Conservation (phyloP, 768 basidiomycete genomes). For the Pulveroboletus sp. region DNA sequence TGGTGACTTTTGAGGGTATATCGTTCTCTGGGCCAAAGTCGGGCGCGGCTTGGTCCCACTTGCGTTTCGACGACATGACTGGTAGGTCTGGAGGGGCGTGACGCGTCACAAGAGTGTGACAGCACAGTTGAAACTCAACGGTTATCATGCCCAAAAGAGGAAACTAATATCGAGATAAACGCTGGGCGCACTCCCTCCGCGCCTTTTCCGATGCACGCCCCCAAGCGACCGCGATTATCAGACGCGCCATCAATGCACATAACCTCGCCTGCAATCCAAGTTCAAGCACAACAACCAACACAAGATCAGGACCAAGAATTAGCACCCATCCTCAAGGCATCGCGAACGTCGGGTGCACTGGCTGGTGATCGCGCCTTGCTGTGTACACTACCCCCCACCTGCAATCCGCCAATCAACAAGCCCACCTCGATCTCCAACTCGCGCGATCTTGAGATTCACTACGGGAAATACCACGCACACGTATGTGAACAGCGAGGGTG, state of each 20-base stretch:
- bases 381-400: constrained; percentile 83
- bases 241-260: constrained; percentile 35
- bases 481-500: constrained; percentile 72
- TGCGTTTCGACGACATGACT: constrained; percentile 71
- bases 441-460: constrained; percentile 77
- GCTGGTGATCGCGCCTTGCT: constrained; percentile 42
- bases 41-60: constrained; percentile 71
- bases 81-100: constrained; percentile 1
- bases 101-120: constrained; percentile 17
- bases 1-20: constrained; percentile 43
- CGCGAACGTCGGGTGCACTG: constrained; percentile 26
- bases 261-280: constrained; percentile 8
- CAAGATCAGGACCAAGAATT: constrained; percentile 18
- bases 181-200: neutral
- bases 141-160: constrained; percentile 1
- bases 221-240: constrained; percentile 33
- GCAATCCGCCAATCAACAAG: constrained; percentile 50
- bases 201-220: constrained; percentile 17
- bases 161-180: neutral
- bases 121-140: constrained; percentile 21
- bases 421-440: constrained; percentile 65
- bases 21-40: constrained; percentile 42
- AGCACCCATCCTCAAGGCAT: constrained; percentile 32
- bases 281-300: neutral
- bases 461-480: constrained; percentile 80